A percentile compares a stretch with the other conserved stretches of the same genome.
phyloP scores from a whole-genome alignment of 2,329 filamentous ascomycete genomes.

The Paraphoma sp. region DNA sequence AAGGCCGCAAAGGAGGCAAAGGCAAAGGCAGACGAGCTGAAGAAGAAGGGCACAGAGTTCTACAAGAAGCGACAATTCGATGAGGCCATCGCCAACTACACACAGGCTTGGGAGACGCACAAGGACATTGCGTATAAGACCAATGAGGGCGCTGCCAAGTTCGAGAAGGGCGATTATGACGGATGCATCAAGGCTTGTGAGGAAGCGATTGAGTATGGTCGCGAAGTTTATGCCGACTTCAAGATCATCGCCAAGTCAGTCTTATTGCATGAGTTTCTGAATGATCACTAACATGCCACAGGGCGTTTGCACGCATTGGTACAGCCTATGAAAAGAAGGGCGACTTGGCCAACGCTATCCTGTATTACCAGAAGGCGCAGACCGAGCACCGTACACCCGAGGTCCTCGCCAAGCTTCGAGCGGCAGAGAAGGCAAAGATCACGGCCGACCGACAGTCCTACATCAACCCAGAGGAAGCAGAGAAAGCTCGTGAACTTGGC shows the following conservation, averaged over 20 bases:
- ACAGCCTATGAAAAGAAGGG: conserved; percentile 90
- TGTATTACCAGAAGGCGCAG: conserved; percentile 90
- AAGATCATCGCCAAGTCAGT: conserved; percentile 91
- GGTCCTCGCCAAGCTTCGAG: conserved; percentile 88
- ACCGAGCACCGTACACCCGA: conserved; percentile 97
- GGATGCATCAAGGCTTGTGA: conserved; percentile 85
- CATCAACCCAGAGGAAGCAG: conserved; percentile 88
- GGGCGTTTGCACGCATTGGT: conserved; percentile 91
- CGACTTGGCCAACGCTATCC: conserved; percentile 78
- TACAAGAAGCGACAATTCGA: conserved; percentile 99
- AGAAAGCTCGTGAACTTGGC: conserved; percentile 92
- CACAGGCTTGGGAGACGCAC: conserved; percentile 89
- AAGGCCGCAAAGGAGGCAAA: conserved; percentile 87
- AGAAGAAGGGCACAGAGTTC: conserved; percentile 88
- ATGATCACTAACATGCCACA: conserved; percentile 30
- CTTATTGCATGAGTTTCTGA: neutral
- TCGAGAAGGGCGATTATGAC: conserved; percentile 94
- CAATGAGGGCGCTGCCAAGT: conserved; percentile 92
- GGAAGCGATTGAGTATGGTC: conserved; percentile 88
- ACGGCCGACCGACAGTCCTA: conserved; percentile 80
- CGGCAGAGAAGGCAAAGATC: conserved; percentile 83
- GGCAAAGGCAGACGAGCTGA: conserved; percentile 91
- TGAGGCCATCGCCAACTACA: conserved; percentile 91
- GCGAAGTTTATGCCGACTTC: conserved; percentile 90
- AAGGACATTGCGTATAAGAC: conserved; percentile 99